phyloP scores from a whole-genome alignment of 495 filamentous ascomycete genomes.

The Talaromyces adpressus region DNA sequence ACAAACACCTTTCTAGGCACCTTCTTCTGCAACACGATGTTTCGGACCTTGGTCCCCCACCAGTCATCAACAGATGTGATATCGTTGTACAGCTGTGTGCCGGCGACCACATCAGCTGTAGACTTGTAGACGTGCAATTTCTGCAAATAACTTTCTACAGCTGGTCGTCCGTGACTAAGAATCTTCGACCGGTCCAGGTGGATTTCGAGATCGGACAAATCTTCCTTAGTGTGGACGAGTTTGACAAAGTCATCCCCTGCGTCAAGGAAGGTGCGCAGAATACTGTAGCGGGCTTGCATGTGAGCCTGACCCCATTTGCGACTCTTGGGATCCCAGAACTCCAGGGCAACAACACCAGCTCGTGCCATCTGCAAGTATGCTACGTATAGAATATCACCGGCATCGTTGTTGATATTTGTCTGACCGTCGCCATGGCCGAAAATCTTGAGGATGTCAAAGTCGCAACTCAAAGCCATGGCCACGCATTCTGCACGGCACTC shows the following conservation, averaged over 20 bases:
- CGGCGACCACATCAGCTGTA: constrained; percentile 74
- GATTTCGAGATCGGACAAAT: constrained; percentile 75
- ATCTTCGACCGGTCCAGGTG: constrained; percentile 80
- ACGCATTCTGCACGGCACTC: constrained; percentile 81
- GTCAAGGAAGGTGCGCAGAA: constrained; percentile 79
- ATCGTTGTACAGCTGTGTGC: constrained; percentile 67
- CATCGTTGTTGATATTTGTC: constrained; percentile 61
- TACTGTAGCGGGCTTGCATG: constrained; percentile 90
- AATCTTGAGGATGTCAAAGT: constrained; percentile 80
- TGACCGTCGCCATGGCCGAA: constrained; percentile 83
- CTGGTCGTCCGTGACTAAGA: constrained; percentile 55
- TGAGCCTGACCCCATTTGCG: constrained; percentile 93
- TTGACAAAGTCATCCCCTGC: constrained; percentile 78
- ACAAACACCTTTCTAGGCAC: constrained; percentile 94
- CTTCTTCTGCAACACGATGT: constrained; percentile 77
- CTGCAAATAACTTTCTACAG: constrained; percentile 83
- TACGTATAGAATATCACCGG: constrained; percentile 78
- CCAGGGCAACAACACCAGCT: constrained; percentile 74
- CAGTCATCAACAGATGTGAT: constrained; percentile 78
- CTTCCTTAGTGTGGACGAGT: constrained; percentile 63
- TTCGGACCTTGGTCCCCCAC: constrained; percentile 69
- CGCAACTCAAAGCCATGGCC: constrained; percentile 86
- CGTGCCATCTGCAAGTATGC: constrained; percentile 89
- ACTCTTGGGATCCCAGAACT: constrained; percentile 82
- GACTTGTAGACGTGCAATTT: constrained; percentile 91